These are phyloP conservation scores for Calonectria montana DNA, from an alignment of 2,329 filamentous ascomycete species.

Conservation along the genomic window DNA sequence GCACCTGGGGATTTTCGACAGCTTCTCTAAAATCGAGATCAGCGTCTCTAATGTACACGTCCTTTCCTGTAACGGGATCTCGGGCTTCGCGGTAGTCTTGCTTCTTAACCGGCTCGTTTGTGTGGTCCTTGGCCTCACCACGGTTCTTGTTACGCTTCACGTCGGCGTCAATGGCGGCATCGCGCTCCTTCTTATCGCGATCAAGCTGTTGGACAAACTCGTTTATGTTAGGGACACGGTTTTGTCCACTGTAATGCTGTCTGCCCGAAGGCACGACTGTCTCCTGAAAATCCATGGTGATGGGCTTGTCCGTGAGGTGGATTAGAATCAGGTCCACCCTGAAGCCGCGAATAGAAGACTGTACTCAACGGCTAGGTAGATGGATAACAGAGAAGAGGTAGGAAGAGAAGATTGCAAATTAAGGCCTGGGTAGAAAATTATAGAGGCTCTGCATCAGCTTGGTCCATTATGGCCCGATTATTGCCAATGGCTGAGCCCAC, in stretches of 20 bases:
- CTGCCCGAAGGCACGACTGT: slow-evolving; percentile 57
- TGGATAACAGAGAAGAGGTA: background rate
- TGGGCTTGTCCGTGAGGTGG: slow-evolving; percentile 11
- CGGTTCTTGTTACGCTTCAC: slow-evolving; percentile 51
- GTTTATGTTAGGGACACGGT: slow-evolving; percentile 88
- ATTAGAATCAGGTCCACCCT: slow-evolving; percentile 2
- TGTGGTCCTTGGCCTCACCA: slow-evolving; percentile 57
- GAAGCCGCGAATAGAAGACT: background rate
- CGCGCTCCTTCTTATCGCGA: slow-evolving; percentile 79
- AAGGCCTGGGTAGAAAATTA: background rate
- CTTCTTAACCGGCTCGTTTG: slow-evolving; percentile 50
- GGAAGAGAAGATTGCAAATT: background rate
- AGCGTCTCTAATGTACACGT: slow-evolving; percentile 88
- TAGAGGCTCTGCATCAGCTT: background rate
- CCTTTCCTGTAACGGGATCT: slow-evolving; percentile 87
- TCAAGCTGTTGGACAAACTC: slow-evolving; percentile 86
- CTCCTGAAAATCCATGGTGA: slow-evolving; percentile 53
- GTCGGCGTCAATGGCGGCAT: slow-evolving; percentile 75
- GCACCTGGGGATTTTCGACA: slow-evolving; percentile 77
- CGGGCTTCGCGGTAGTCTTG: slow-evolving; percentile 77
- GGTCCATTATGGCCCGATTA: background rate
- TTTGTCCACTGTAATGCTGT: slow-evolving; percentile 84
- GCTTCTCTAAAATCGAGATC: slow-evolving; percentile 75
- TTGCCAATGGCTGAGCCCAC: slow-evolving; percentile 27
- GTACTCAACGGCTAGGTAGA: background rate